A percentile compares a stretch with the other conserved stretches of the same genome.
Conservation (phyloP, 2,329 filamentous ascomycete genomes). For the Penicillium sp. region DNA sequence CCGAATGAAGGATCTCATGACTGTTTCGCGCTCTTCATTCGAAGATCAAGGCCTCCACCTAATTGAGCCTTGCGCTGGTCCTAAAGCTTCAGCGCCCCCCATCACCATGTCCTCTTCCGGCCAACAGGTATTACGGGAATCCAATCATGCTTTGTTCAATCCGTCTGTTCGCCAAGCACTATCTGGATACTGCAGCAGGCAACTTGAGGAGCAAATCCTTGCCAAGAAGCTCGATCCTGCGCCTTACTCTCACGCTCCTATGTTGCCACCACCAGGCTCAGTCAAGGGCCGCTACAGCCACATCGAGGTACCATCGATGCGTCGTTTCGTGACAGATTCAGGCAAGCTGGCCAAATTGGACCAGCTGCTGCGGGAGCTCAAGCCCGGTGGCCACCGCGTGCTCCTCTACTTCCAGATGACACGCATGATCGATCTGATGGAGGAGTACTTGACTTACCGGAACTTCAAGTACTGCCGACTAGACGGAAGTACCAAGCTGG, state of each 20-base stretch:
- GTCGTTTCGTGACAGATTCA: slow-evolving; percentile 93
- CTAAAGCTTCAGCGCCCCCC: slow-evolving; percentile 79
- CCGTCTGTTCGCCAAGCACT: slow-evolving; percentile 68
- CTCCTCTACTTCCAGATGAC: slow-evolving; percentile 99
- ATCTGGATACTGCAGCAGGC: slow-evolving; percentile 60
- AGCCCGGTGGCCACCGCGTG: slow-evolving; percentile 88
- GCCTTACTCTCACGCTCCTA: slow-evolving; percentile 58
- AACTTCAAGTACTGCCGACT: slow-evolving; percentile 98
- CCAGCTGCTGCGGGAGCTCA: slow-evolving; percentile 80
- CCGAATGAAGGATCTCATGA: slow-evolving; percentile 71
- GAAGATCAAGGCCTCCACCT: slow-evolving; percentile 68
- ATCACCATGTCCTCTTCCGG: slow-evolving; percentile 76
- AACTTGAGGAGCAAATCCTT: slow-evolving; percentile 72
- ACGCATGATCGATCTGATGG: slow-evolving; percentile 98
- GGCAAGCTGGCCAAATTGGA: slow-evolving; percentile 94
- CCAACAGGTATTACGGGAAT: slow-evolving; percentile 62
- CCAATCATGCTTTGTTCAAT: slow-evolving; percentile 74
- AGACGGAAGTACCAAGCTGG: slow-evolving; percentile 94
- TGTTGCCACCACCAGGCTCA: slow-evolving; percentile 76
- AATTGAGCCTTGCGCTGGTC: slow-evolving; percentile 77
- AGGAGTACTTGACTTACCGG: slow-evolving; percentile 96
- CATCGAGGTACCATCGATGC: slow-evolving; percentile 93
- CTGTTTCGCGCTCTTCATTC: slow-evolving; percentile 67
- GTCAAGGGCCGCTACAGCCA: slow-evolving; percentile 83
- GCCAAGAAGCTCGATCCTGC: slow-evolving; percentile 64